Evolutionary conservation across 257 asterid species (phyloP).

Genomic region (Plantago major): DNA sequence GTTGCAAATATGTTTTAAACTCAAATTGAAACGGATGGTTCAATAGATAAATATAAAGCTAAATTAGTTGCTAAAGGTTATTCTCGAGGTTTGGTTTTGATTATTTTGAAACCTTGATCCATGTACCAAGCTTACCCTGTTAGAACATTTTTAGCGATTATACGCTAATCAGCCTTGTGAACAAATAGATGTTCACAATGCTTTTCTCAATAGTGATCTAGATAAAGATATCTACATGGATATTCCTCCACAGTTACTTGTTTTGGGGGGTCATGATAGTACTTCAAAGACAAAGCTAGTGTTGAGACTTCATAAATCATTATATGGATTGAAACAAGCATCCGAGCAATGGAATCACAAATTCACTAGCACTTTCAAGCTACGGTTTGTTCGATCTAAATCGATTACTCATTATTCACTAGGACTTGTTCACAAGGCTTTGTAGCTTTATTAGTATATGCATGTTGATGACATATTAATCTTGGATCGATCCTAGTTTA

Average conservation of each 20-base stretch:
- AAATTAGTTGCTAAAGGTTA: not conserved
- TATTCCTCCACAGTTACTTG: no score
- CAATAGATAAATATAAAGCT: not conserved
- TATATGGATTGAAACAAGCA: no score
- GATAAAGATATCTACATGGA: no score
- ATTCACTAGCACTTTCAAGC: no score
- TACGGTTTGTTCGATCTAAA: not conserved
- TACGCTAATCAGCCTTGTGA: not conserved
- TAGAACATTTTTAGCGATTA: not conserved
- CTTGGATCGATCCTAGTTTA: not conserved
- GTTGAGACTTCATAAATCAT: no score
- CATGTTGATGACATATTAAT: constrained; percentile 5
- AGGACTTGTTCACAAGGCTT: not conserved
- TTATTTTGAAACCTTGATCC: not conserved
- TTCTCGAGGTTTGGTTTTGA: not conserved
- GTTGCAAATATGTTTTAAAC: not conserved
- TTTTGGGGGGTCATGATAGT: no score
- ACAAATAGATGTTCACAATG: not conserved
- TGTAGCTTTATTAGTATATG: not conserved
- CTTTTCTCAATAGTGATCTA: no score
- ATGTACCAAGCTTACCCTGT: not conserved
- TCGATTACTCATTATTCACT: not conserved
- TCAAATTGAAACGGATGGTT: not conserved
- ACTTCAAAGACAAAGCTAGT: no score
- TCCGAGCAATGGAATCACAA: no score